These are phyloP conservation scores for Claviceps maximensis DNA, from an alignment of 2,329 filamentous ascomycete species.

Conservation along the genomic window DNA sequence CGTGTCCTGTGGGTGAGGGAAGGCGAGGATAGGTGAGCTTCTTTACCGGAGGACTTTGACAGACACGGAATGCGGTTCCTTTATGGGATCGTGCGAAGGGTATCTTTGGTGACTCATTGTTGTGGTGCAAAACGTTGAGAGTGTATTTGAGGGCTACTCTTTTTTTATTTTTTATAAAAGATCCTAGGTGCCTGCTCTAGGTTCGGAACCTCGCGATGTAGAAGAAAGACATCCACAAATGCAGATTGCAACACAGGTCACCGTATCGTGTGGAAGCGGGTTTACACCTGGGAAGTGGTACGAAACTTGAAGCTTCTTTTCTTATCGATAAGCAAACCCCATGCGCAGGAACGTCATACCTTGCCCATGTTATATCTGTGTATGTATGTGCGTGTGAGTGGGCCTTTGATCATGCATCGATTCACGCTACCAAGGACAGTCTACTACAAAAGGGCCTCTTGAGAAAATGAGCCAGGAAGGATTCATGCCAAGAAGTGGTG, in stretches of 20 bases:
- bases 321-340: constrained; percentile 5
- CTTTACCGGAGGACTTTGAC: constrained; percentile 58
- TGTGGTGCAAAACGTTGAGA: no score
- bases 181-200: background rate
- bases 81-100: constrained; percentile 42
- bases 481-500: background rate
- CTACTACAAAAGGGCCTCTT: background rate
- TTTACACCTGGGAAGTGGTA: background rate
- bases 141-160: background rate
- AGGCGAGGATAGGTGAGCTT: background rate
- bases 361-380: background rate
- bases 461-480: no score
- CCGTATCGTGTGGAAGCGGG: background rate
- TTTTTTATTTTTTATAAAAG: background rate
- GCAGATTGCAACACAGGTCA: no score
- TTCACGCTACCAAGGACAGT: background rate
- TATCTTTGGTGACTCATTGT: constrained; percentile 46
- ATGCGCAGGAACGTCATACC: background rate
- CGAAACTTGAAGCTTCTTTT: background rate
- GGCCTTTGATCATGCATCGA: background rate
- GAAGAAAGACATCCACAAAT: background rate
- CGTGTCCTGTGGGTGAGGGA: background rate
- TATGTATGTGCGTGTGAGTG: background rate
- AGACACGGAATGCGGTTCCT: constrained; percentile 68
- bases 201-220: background rate